Base-by-base conservation (phyloP, 495 filamentous ascomycete genomes). In the Podospora didyma region DNA sequence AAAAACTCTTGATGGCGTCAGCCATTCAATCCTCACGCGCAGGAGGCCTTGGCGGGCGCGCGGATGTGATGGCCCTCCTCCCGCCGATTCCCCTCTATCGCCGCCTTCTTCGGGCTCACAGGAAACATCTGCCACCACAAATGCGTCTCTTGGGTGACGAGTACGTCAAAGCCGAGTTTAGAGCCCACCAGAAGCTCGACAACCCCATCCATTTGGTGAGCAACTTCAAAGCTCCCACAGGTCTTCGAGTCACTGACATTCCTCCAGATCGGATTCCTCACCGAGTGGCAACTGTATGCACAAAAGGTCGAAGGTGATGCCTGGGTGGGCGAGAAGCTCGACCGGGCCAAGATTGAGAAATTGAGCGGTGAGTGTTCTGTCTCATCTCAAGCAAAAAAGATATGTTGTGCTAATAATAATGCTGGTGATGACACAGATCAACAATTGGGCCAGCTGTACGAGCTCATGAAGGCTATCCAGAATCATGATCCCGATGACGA, bases 261-360 rank as follows among this genome's bases (percentile, higher is more conserved):
- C 26, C 26, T 31, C 26, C 53, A 96, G 92, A 88, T 97, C 60
- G 94, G 94, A 3, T 98, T 98, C 67, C 76, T 97, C 62, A 93
- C 89, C 0, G 92, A 97, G 72, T 98, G 94, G 94, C 94, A 97
- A 68, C 69, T 88, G 28, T 98, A 97, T 65, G 92, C 89, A 10
- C 93, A 98, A 69, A 82, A 87, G 61, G 66, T 99, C 17, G 94
- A 97, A 62, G 91, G 92, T 0, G 86, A 95, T 42, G 69, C 79
- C 0, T 97, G 94, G 92, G 72, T 73, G 35, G 92, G 85, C 0
- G 90, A 86, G 54, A 89, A 83, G 62, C 68, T 96, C 67, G 92
- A 97, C 47, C 78, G 79, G 54, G 75, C 70, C 10, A 94, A 92
- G 73, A 71, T 96, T 53, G 87, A 89, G 53, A 97, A 96, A 75